Evolutionary conservation across 2,329 filamentous ascomycete species (phyloP), one percentile per base, ranked within the genome.

Genomic region (Xylariaceae sp.): DNA sequence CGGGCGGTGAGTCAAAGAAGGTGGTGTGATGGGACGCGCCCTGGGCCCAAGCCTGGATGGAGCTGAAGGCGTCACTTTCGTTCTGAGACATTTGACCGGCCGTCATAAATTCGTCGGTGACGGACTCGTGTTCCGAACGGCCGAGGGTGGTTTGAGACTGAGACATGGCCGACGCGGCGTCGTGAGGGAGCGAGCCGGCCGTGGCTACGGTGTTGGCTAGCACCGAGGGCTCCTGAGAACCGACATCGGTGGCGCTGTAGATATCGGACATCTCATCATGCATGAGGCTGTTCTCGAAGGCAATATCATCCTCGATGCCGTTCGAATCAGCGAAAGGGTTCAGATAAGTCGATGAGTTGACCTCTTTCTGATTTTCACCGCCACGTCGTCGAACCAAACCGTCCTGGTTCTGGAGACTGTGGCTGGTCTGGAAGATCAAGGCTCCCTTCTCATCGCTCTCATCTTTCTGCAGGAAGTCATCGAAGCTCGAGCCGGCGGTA

Each of bases 21-120:
- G 78, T 77, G 8, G 75, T 72, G 67, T 74, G 74, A 18, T 44
- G 53, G 3, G 80, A 81, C 59, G 78, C 74, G 64, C 84, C 79
- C 64, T 84, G 80, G 1, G 84, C 84, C 84, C 85, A 87, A 0
- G 84, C 85, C 68, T 87, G 83, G 64, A 87, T 87, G 1, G 82
- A 84, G 51, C 80, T 80, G 67, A 81, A 86, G 1, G 81, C 78
- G 11, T 80, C 10, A 34, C 15, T 69, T 17, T 67, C 59, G 57
- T 78, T 73, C 2, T n/a, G 49, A n/a, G 49, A 11, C 49, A 79
- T 75, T 64, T 81, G 76, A 48, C 79, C 77, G 7, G 80, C 78
- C 0, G 81, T 80, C 75, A 82, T 78, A 71, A 76, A 82, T 65
- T 83, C 80, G 60, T 82, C 74, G 5, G 75, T 70, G 4, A 67